Evolutionary conservation across 2,329 filamentous ascomycete species (phyloP), one percentile per base, ranked within the genome.

Genomic region (Fusarium mexicanum): DNA sequence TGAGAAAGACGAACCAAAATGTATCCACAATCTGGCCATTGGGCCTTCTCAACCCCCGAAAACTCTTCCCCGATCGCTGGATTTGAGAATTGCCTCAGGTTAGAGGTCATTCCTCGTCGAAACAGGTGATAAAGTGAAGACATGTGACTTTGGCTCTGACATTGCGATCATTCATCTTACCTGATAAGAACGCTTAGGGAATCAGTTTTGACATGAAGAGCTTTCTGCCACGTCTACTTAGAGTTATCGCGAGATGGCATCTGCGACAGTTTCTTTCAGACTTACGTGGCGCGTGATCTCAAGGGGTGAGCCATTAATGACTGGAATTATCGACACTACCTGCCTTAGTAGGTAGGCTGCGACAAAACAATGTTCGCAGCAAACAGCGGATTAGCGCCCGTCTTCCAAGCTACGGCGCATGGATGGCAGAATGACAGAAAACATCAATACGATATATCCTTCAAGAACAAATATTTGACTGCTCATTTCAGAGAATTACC

Each of bases 21-120:
- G 75, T 78, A 78, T 76, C 76, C 76, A 78, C 76, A 77, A 69
- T 69, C 68, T 73, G 61, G 67, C 76, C 75, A 78, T 78, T 78
- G 75, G 69, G 61, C 67, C 67, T 64, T 76, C 67, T 70, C 63
- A 67, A 67, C 69, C 47, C 61, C 66, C 59, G 59, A 73, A 74
- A 73, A 67, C 71, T 64, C 58, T 73, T 68, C 64, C 64, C 46
- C 51, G 61, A 40, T 46, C 64, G 43, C 69, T 73, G 44, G 41
- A 73, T 44, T 61, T 18, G 48, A 62, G 47, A 70, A 63, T 61
- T 70, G 12, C 68, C 72, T 73, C 72, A 60, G 31, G 38, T 61
- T 43, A 24, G 33, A 18, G 60, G 41, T 37, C 31, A 29, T 40
- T 44, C 22, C 47, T 51, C 53, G 43, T 43, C 12, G 16, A 24